Conservation (phyloP, 306 rosid genomes). For the Malus domestica region DNA sequence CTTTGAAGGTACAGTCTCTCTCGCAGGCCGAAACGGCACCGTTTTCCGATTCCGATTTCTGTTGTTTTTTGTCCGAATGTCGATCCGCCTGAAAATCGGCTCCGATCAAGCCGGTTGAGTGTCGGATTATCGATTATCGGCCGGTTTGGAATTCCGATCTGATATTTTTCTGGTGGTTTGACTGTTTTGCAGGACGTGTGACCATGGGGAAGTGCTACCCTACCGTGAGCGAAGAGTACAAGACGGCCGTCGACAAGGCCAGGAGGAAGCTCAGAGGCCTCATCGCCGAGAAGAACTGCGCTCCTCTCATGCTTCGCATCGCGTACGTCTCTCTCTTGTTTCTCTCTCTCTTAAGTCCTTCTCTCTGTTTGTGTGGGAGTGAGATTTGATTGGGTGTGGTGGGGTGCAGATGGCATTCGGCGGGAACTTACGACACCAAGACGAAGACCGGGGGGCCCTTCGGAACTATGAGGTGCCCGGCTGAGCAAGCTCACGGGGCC, state of each 20-base stretch:
- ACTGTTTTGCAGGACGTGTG: neutral
- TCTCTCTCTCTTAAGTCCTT: neutral
- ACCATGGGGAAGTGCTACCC: conserved; percentile 84
- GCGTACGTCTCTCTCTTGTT: conserved; percentile 42
- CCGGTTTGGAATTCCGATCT: neutral
- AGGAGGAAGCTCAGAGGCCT: conserved; percentile 84
- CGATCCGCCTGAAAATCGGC: neutral
- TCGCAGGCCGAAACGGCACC: neutral
- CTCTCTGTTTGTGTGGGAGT: neutral
- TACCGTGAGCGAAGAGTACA: conserved; percentile 68
- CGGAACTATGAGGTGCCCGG: conserved; percentile 60
- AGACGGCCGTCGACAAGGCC: conserved; percentile 74
- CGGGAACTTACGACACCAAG: conserved; percentile 69
- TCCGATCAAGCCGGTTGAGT: neutral
- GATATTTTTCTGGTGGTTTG: neutral
- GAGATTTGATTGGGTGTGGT: neutral
- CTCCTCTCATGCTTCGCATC: conserved; percentile 80
- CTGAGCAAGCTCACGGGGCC: conserved; percentile 72
- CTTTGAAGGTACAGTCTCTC: conserved; percentile 19
- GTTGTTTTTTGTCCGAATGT: neutral
- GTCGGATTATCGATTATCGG: neutral
- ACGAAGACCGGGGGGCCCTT: conserved; percentile 89
- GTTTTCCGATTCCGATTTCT: neutral
- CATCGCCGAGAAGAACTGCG: conserved; percentile 86
- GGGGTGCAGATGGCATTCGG: conserved; percentile 84